Percentiles rank a stretch among this genome's conserved stretches.
These are phyloP conservation scores for Pseudozyma tsukubaensis DNA, from an alignment of 1,284 basidiomycete genomes.

Conservation along the genomic window DNA sequence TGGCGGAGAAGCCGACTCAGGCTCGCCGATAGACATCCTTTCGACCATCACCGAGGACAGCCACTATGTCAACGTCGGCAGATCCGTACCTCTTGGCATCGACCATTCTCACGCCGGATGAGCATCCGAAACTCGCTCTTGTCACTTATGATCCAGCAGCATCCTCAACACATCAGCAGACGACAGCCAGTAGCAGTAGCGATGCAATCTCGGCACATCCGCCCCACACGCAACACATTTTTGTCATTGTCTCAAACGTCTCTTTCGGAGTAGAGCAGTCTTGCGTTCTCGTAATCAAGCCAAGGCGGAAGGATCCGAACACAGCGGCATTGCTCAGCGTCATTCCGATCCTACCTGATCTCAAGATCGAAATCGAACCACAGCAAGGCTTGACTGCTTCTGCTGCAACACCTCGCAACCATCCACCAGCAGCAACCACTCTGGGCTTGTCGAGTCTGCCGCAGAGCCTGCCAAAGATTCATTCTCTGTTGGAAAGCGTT, in stretches of 20 bases:
- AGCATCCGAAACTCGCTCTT: conserved; percentile 51
- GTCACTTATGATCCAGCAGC: conserved; percentile 27
- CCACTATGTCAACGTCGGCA: conserved; percentile 19
- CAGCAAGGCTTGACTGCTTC: conserved; percentile 31
- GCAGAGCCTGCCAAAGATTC: conserved; percentile 25
- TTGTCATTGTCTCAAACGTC: conserved; percentile 50
- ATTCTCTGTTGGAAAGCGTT: conserved; percentile 32
- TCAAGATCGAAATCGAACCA: conserved; percentile 39
- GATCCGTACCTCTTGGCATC: conserved; percentile 51
- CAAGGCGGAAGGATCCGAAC: conserved; percentile 23
- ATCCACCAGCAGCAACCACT: conserved; percentile 17
- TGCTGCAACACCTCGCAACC: conserved; percentile 19
- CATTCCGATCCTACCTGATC: conserved; percentile 42
- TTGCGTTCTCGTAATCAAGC: conserved; percentile 45
- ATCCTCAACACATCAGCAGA: background rate
- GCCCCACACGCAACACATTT: conserved; percentile 37
- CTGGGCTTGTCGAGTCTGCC: conserved; percentile 27
- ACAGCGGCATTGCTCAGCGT: conserved; percentile 30
- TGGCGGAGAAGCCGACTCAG: background rate
- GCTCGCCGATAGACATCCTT: background rate
- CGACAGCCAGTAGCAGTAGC: background rate
- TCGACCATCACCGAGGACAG: conserved; percentile 6
- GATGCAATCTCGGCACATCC: background rate
- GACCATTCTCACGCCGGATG: conserved; percentile 39
- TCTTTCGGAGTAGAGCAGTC: conserved; percentile 37